Conservation (phyloP, 1,284 basidiomycete species). For the Apiotrichum sp. region DNA sequence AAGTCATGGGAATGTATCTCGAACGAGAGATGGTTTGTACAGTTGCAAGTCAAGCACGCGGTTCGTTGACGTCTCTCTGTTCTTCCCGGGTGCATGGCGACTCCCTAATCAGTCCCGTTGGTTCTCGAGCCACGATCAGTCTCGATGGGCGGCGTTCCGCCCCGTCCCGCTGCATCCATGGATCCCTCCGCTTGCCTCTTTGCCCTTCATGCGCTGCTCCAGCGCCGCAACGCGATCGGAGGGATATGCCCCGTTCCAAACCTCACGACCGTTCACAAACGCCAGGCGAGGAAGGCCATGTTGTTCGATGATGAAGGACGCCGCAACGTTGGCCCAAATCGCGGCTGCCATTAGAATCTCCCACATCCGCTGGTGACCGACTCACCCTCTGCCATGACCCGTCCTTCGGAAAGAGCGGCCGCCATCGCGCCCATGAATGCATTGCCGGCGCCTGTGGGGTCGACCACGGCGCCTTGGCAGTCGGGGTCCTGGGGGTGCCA, state of each 20-base stretch:
- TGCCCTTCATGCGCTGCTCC: not conserved
- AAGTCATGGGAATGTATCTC: too few relatives aligned
- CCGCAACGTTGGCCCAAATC: slow-evolving; percentile 39
- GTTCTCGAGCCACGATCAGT: too few relatives aligned
- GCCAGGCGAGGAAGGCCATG: slow-evolving; percentile 32
- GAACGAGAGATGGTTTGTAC: too few relatives aligned
- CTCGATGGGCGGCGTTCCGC: not conserved
- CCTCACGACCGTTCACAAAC: slow-evolving; percentile 16
- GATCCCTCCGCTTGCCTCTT: not conserved
- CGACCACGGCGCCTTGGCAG: slow-evolving; percentile 23
- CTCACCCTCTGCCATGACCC: slow-evolving; percentile 32
- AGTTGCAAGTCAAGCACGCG: too few relatives aligned
- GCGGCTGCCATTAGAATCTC: slow-evolving; percentile 22
- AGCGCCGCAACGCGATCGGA: slow-evolving; percentile 18
- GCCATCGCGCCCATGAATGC: slow-evolving; percentile 42
- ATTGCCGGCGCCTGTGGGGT: slow-evolving; percentile 45
- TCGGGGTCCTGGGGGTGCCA: slow-evolving; percentile 18
- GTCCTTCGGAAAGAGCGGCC: slow-evolving; percentile 33
- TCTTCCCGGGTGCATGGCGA: too few relatives aligned
- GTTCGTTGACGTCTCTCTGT: too few relatives aligned
- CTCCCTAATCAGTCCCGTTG: not conserved
- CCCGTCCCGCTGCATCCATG: too few relatives aligned
- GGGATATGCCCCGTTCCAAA: slow-evolving; percentile 33
- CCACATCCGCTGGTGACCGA: not conserved
- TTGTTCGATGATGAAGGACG: slow-evolving; percentile 42